Evolutionary conservation across 2,329 filamentous ascomycete genomes (phyloP).

Genomic region (Teratosphaeria viscida): DNA sequence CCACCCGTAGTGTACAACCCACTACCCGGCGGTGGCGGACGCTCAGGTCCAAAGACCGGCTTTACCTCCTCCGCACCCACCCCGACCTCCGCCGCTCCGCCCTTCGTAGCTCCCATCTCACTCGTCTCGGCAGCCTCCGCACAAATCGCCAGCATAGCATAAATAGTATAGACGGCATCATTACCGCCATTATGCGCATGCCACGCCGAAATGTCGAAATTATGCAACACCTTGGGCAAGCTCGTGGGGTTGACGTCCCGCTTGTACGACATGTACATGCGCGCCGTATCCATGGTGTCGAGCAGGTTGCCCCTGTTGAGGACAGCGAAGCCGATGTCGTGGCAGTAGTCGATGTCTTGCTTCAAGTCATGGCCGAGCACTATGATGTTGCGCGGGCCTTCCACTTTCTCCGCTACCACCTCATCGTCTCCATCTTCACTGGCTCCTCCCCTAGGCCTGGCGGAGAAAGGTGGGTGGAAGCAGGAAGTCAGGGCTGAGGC

Average conservation of each 20-base stretch:
- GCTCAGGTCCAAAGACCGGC: constrained; percentile 2
- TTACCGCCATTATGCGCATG: constrained; percentile 29
- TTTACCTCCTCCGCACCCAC: constrained; percentile 14
- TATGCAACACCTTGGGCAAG: constrained; percentile 51
- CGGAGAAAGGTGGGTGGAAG: constrained; percentile 48
- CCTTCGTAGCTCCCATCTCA: constrained; percentile 17
- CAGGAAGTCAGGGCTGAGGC: constrained; percentile 40
- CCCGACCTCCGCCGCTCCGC: constrained; percentile 16
- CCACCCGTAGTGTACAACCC: constrained; percentile 15
- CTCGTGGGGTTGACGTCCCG: constrained; percentile 40
- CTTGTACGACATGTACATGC: constrained; percentile 56
- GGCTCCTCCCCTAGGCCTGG: not conserved
- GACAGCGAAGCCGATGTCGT: constrained; percentile 53
- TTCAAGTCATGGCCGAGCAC: constrained; percentile 68
- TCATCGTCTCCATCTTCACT: constrained; percentile 2
- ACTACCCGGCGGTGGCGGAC: not conserved
- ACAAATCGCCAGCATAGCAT: constrained; percentile 55
- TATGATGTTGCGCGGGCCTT: constrained; percentile 48
- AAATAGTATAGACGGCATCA: constrained; percentile 27
- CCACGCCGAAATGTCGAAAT: constrained; percentile 54
- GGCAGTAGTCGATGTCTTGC: constrained; percentile 59
- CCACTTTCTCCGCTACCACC: constrained; percentile 14
- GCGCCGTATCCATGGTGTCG: constrained; percentile 62
- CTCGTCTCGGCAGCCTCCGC: constrained; percentile 30
- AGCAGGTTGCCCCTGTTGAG: constrained; percentile 44